phyloP scores from a whole-genome alignment of 164 flowering plant genomes.

The grape (Vitis vinifera) region ASM3070453v1 NC_081810.1:15236501-15237000 shows the following conservation, averaged over 20 bases:
- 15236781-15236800: not conserved
- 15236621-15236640: not conserved
- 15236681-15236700: not conserved
- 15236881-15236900: slow-evolving; percentile 71
- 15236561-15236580: not conserved
- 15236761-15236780: too few species aligned
- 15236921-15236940: slow-evolving; percentile 72
- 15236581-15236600: too few species aligned
- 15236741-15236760: too few species aligned
- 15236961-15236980: not conserved
- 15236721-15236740: not conserved
- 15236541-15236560: too few species aligned
- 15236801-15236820: not conserved
- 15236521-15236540: too few species aligned
- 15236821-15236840: not conserved
- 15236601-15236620: too few species aligned
- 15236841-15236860: not conserved
- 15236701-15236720: not conserved
- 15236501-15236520: not conserved
- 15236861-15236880: slow-evolving; percentile 33
- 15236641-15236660: not conserved
- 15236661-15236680: not conserved
- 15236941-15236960: slow-evolving; percentile 69
- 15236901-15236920: slow-evolving; percentile 68
- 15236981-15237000: not conserved